Base-by-base conservation (phyloP, 257 asterid species). In the Nicotiana noctiflora region DNA sequence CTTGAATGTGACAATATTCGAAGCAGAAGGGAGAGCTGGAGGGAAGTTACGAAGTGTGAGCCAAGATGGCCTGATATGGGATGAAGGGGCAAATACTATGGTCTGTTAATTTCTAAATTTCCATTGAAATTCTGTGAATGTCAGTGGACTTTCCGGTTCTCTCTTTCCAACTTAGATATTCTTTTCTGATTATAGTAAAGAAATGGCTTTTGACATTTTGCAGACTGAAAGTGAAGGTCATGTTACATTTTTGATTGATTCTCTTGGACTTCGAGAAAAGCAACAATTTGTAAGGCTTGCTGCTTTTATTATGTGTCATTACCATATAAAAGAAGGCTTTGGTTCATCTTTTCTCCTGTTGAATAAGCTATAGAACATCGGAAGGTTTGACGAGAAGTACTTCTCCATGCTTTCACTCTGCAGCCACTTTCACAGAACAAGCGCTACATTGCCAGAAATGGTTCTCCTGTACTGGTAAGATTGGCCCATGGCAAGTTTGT, bases 21-120 rank as follows among this genome's bases (percentile, higher is more conserved):
- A 95, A 84, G 94, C 94, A 46, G 95, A 93, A 63, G 93, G 82
- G 82, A 89, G 93, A 87, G 85, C 95, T 84, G 98, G 98, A 82
- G 98, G 98, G 63, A 95, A 90, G 91, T 84, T 95, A 62, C 90
- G 89, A 88, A 90, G 91, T 86, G 81, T 89, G 84, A 86, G 88
- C 44, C 92, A 77, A 37, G 86, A 92, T 88, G 98, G 97, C 81
- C 60, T 95, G 75, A 84, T 92, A 84, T 95, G 98, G 98, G 98
- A 95, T 57, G 97, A 95, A 85, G 98, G 98, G 34, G 98, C 98
- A 18, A 95, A 95, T 86, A 93, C 98, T 81, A 95, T 95, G 98
- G 98, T 94, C 81, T 61, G 46, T 79, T 79, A 51, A 62, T 55
- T 61, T 44, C 10, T 61, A 55, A 14, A 51, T 83, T 67, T 44